Evolutionary conservation across 2,329 filamentous ascomycete genomes (phyloP).

Genomic region (Talaromyces pinophilus): DNA sequence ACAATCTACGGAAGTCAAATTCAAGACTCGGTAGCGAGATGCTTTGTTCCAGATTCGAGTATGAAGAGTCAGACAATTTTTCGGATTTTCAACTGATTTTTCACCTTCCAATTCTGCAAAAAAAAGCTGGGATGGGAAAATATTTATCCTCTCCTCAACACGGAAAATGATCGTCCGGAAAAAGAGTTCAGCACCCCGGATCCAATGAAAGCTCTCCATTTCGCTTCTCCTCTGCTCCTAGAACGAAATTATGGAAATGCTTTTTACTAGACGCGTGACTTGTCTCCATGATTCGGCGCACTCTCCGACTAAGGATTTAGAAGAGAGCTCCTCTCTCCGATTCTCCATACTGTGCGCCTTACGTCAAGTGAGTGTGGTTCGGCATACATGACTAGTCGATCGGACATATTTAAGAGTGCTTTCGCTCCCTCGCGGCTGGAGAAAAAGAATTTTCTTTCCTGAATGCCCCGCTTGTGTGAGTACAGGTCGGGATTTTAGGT

Average conservation of each 20-base stretch:
- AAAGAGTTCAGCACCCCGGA: not conserved
- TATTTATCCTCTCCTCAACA: not conserved
- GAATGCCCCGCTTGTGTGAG: not conserved
- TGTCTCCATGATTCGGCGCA: not conserved
- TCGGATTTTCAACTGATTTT: not conserved
- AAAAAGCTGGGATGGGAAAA: not conserved
- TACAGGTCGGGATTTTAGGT: too few species aligned
- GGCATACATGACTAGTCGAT: not conserved
- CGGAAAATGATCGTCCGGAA: constrained; percentile 8
- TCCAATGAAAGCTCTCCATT: not conserved
- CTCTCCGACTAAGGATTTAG: not conserved
- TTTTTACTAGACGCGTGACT: not conserved
- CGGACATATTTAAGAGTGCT: not conserved
- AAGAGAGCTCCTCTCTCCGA: not conserved
- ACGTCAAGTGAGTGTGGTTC: constrained; percentile 6
- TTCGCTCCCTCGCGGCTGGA: not conserved
- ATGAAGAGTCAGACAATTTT: not conserved
- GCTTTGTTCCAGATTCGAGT: not conserved
- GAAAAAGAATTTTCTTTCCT: not conserved
- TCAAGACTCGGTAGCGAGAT: not conserved
- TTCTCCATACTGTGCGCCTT: not conserved
- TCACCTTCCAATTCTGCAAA: not conserved
- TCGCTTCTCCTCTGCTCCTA: not conserved
- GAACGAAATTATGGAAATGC: not conserved
- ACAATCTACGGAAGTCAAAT: not conserved